Evolutionary conservation across 768 basidiomycete genomes (phyloP).

Genomic region (Pleurotus pulmonarius): DNA sequence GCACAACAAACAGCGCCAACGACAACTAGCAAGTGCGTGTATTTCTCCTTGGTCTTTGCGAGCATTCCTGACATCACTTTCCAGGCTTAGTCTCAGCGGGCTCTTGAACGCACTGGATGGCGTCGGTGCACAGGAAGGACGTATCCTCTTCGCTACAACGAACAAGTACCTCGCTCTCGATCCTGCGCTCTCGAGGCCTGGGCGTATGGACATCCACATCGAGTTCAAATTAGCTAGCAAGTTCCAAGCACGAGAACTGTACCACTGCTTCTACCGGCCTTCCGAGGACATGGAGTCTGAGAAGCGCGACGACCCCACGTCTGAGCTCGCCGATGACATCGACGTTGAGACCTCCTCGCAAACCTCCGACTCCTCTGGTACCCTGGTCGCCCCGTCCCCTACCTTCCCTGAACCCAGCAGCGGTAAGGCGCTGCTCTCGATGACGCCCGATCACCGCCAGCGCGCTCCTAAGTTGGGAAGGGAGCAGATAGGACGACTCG

Average conservation of each 20-base stretch:
- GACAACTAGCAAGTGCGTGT: constrained; percentile 8
- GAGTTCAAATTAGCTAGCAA: constrained; percentile 74
- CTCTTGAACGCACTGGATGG: constrained; percentile 80
- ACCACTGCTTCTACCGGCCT: constrained; percentile 64
- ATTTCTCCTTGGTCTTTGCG: too few species aligned
- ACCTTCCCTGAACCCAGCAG: constrained; percentile 10
- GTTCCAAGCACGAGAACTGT: constrained; percentile 65
- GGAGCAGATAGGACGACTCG: constrained; percentile 40
- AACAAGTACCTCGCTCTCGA: constrained; percentile 72
- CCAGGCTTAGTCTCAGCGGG: constrained; percentile 62
- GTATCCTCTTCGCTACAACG: constrained; percentile 47
- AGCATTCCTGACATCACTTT: too few species aligned
- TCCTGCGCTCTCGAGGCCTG: constrained; percentile 71
- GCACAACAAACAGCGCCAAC: constrained; percentile 9
- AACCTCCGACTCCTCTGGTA: constrained; percentile 8
- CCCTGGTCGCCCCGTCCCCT: constrained; percentile 1
- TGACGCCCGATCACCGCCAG: constrained; percentile 23
- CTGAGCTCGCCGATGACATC: constrained; percentile 17
- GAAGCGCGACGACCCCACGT: constrained; percentile 19
- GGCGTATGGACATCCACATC: constrained; percentile 77
- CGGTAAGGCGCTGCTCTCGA: constrained; percentile 10
- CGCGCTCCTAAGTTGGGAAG: constrained; percentile 38
- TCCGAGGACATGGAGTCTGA: constrained; percentile 19
- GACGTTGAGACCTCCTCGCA: constrained; percentile 18
- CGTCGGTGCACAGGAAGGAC: constrained; percentile 77